Evolutionary conservation across 441 rosid genomes (phyloP).

Genomic region (Gossypium davidsonii): DNA sequence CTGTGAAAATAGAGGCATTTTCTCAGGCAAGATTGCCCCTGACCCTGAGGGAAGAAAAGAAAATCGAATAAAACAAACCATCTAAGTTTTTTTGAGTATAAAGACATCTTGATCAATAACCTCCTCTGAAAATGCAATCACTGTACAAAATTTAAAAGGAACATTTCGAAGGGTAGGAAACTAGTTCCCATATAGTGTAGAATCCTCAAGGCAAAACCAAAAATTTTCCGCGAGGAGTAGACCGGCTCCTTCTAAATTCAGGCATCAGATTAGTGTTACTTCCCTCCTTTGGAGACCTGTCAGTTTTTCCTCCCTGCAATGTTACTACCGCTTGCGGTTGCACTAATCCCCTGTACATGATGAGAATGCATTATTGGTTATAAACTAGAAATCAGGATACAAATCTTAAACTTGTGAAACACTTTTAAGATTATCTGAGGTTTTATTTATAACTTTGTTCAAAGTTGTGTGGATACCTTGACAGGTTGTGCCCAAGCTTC

Average conservation of each 20-base stretch:
- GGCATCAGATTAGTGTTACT: constrained; percentile 36
- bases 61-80: constrained; percentile 6
- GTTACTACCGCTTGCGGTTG: constrained; percentile 37
- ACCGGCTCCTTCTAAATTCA: constrained; percentile 75
- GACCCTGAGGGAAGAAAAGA: not conserved
- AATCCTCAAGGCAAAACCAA: constrained; percentile 44
- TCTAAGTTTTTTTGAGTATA: constrained; percentile 2
- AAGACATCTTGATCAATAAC: not conserved
- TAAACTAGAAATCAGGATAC: constrained; percentile 7
- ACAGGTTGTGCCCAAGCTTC: constrained; percentile 43
- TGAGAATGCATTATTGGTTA: not conserved
- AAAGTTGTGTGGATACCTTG: constrained; percentile 45
- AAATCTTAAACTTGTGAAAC: not conserved
- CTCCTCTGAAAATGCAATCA: not conserved
- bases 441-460: constrained; percentile 48
- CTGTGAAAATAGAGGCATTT: not conserved
- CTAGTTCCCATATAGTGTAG: constrained; percentile 11
- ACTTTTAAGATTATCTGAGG: not conserved
- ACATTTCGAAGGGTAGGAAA: constrained; percentile 6
- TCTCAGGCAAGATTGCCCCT: not conserved
- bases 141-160: constrained; percentile 33
- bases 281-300: constrained; percentile 51
- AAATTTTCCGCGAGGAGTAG: constrained; percentile 73
- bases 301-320: constrained; percentile 31
- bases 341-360: constrained; percentile 36